Evolutionary conservation across 257 asterid species (phyloP), one percentile per base, ranked within the genome.

Genomic region (Solanum sparsipilum): DNA sequence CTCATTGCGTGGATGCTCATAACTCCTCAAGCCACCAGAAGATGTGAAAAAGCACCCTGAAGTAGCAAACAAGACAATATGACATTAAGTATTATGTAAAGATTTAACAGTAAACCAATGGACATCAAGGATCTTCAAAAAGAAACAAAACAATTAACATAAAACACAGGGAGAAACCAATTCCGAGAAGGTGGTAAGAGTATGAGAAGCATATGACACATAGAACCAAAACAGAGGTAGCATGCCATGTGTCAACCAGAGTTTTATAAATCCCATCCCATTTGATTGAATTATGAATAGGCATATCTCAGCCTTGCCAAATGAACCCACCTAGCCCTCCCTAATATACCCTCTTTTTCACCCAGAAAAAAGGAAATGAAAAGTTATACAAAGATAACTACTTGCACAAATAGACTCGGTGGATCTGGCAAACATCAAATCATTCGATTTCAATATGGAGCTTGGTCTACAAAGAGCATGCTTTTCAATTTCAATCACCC

Each of bases 11-110:
- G 98, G 98, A 86, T 97, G 98, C 93, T 93, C 99, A 23, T 94
- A 96, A 46, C 99, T 96, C 88, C 97, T 90, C 89, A 97, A 91
- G 23, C 99, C 99, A 82, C 99, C 99, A 27, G 99, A 95, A 4
- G 98, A 91, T 2, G 98, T 97, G 95, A 94, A 97, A 92, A 96
- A 93, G 90, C 98, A 96, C 68, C 98, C 99, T 96, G 92, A 83
- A 75, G 65, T 29, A 71, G 32, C 32, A 76, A 13, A 15, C 36
- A 21, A 56, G 52, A 58, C 44, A 46, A 86, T 25, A 36, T n/a
- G 25, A 6, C 25, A 79, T 35, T 76, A 25, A 16, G 88, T 8
- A 75, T 41, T 38, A 12, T 15, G 83, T 27, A 13, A 48, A 82
- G 86, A 48, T 3, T 48, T 52, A 48, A 27, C 21, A 82, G 86